Evolutionary conservation across 2,329 filamentous ascomycete genomes (phyloP).

Genomic region (Aureobasidium uvarum): DNA sequence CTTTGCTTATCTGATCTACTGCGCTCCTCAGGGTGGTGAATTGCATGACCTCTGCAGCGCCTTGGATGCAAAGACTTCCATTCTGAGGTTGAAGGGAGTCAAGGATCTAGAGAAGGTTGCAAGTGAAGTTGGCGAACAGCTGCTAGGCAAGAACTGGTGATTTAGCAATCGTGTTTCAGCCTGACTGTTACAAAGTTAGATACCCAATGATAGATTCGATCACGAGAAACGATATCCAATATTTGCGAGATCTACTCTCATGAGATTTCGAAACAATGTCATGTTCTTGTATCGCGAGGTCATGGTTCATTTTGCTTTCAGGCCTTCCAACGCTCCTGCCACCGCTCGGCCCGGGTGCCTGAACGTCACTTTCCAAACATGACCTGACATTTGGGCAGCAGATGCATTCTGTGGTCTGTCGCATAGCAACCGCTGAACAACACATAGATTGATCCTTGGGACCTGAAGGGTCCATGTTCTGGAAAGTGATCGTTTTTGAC

Average conservation of each 20-base stretch:
- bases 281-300: background rate
- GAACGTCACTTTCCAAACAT: background rate
- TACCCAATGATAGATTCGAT: background rate
- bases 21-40: conserved; percentile 66
- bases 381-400: conserved; percentile 11
- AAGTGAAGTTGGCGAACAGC: conserved; percentile 34
- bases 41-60: conserved; percentile 75
- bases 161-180: background rate
- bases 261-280: background rate
- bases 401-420: background rate
- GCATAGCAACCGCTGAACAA: conserved; percentile 14
- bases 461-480: background rate
- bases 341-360: conserved; percentile 1
- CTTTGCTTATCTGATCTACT: conserved; percentile 73
- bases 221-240: background rate
- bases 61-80: conserved; percentile 68
- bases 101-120: conserved; percentile 39
- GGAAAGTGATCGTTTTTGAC: conserved; percentile 3
- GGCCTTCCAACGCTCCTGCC: conserved; percentile 6
- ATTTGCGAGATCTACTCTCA: background rate
- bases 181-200: conserved; percentile 1
- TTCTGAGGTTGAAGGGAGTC: conserved; percentile 47
- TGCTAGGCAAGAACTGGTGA: conserved; percentile 24
- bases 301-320: background rate
- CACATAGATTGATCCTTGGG: background rate